phyloP scores from a whole-genome alignment of 192 early-diverging fungal genomes.

The Umbelopsis sp. region DNA sequence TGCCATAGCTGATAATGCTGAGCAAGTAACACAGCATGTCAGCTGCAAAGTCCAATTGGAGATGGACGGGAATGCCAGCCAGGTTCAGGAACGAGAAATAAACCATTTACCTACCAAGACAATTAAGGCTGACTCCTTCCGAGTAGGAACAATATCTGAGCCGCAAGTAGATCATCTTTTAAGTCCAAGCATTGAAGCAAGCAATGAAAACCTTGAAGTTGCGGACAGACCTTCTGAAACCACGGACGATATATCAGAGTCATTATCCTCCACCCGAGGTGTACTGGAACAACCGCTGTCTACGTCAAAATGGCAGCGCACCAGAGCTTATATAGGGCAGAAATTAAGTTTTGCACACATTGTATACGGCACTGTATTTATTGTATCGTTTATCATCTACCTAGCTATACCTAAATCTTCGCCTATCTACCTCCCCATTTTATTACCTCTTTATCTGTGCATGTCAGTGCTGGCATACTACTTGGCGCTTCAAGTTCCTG shows the following conservation, averaged over 20 bases:
- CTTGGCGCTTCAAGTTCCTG: constrained; percentile 6
- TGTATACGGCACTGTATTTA: not conserved
- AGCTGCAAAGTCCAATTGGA: not conserved
- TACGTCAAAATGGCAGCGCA: not conserved
- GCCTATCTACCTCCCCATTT: not conserved
- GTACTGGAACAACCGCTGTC: not conserved
- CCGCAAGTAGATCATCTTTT: no score
- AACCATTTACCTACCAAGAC: not conserved
- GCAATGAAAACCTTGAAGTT: not conserved
- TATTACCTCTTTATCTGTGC: not conserved
- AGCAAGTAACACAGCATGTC: constrained; percentile 6
- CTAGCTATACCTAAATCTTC: not conserved
- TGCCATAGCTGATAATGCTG: not conserved
- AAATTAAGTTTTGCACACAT: not conserved
- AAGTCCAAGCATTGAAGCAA: not conserved
- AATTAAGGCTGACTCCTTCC: not conserved
- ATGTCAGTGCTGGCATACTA: not conserved
- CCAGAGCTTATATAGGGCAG: not conserved
- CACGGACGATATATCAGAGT: not conserved
- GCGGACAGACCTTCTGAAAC: not conserved
- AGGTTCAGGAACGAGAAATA: not conserved
- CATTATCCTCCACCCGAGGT: not conserved
- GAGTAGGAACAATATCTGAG: no score
- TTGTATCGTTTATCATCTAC: not conserved
- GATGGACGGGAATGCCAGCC: not conserved